These are phyloP conservation scores for Crithidia acanthocephali DNA, from an alignment of 208 protist genomes.

Conservation along the genomic window DNA sequence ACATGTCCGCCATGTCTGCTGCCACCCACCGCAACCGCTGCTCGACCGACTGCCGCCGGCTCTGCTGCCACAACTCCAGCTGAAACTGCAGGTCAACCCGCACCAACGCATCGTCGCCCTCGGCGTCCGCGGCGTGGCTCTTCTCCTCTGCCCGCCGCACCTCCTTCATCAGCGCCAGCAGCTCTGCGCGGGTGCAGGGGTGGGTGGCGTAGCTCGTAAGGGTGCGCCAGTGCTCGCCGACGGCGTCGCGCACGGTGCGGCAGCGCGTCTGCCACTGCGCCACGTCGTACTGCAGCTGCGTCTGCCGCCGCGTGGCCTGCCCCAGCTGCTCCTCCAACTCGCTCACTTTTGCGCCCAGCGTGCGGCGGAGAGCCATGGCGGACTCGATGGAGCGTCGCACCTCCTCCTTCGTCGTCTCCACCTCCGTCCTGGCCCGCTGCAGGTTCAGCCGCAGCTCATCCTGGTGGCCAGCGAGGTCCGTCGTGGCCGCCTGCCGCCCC, in stretches of 20 bases:
- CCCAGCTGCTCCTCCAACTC: slow-evolving; percentile 33
- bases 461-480: slow-evolving; percentile 47
- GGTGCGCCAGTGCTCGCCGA: slow-evolving; percentile 36
- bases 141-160: slow-evolving; percentile 30
- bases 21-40: slow-evolving; percentile 57
- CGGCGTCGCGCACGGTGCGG: slow-evolving; percentile 33
- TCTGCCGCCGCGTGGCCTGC: slow-evolving; percentile 29
- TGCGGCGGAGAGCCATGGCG: slow-evolving; percentile 44
- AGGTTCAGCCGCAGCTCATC: slow-evolving; percentile 60
- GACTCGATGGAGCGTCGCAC: slow-evolving; percentile 62
- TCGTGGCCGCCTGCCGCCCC: slow-evolving; percentile 45
- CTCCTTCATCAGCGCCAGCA: slow-evolving; percentile 30
- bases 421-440: slow-evolving; percentile 52
- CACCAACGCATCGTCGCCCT: slow-evolving; percentile 19
- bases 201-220: slow-evolving; percentile 45
- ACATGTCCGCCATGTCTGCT: slow-evolving; percentile 49
- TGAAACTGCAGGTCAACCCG: slow-evolving; percentile 38
- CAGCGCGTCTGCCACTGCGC: slow-evolving; percentile 28
- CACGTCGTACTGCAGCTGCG: slow-evolving; percentile 29
- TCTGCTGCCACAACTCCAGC: slow-evolving; percentile 38
- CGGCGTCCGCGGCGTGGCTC: slow-evolving; percentile 21
- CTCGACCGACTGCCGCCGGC: slow-evolving; percentile 12
- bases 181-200: slow-evolving; percentile 30
- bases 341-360: slow-evolving; percentile 23
- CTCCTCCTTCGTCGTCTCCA: slow-evolving; percentile 58